Conservation (phyloP, 2,329 filamentous ascomycete species). For the Dactylellina haptotyla region DNA sequence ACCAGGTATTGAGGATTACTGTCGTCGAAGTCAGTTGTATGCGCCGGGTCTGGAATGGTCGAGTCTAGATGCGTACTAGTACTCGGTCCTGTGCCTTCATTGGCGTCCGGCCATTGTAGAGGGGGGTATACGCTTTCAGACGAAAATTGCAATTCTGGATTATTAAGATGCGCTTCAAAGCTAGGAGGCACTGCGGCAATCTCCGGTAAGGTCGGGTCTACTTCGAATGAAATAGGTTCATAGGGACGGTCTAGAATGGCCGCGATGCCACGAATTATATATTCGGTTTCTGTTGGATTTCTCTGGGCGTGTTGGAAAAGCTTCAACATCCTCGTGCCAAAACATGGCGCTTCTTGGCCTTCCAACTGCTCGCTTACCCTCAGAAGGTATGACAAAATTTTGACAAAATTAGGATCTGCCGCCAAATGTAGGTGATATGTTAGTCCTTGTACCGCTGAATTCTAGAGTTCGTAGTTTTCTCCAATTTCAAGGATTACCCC, state of each 20-base stretch:
- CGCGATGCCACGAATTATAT: constrained; percentile 34
- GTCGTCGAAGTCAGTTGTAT: constrained; percentile 7
- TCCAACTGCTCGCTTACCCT: constrained; percentile 44
- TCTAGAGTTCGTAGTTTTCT: no score
- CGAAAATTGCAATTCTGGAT: constrained; percentile 17
- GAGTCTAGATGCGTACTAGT: constrained; percentile 4
- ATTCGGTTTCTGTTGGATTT: constrained; percentile 47
- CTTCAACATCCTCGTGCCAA: constrained; percentile 48
- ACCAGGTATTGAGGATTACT: constrained; percentile 19
- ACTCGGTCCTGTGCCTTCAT: neutral
- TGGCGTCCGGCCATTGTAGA: constrained; percentile 17
- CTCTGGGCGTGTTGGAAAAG: constrained; percentile 48
- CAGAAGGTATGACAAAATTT: constrained; percentile 40
- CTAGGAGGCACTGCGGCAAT: constrained; percentile 8
- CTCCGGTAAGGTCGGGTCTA: constrained; percentile 17
- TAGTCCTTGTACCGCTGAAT: no score
- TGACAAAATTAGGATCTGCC: constrained; percentile 42
- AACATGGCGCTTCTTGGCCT: constrained; percentile 49
- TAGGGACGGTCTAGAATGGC: constrained; percentile 42
- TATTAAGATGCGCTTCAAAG: constrained; percentile 19
- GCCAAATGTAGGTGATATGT: neutral
- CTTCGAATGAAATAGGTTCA: constrained; percentile 24
- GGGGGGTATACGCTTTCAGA: constrained; percentile 27
- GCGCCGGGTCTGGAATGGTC: constrained; percentile 32
- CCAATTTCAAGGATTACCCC: neutral